These are phyloP conservation scores for Trifolium fragiferum DNA, from an alignment of 306 rosid genomes.

Conservation along the genomic window DNA sequence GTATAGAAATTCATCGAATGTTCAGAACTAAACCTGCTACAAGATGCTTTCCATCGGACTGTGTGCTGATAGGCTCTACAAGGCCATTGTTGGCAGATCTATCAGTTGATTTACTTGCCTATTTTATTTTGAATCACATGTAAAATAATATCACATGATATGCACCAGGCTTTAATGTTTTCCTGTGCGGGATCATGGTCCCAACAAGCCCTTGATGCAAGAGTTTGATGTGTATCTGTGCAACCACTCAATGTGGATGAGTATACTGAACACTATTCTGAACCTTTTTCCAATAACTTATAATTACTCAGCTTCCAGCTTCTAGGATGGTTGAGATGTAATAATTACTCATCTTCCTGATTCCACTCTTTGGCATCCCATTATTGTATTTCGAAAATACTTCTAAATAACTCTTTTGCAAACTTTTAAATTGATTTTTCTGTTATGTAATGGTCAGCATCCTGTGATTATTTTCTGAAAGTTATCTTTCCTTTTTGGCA, in stretches of 20 bases:
- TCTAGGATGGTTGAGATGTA: neutral
- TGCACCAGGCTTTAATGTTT: neutral
- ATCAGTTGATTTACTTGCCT: slow-evolving; percentile 15
- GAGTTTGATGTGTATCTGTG: neutral
- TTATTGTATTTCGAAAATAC: neutral
- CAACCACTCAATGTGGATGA: slow-evolving; percentile 7
- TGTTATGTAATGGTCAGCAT: slow-evolving; percentile 5
- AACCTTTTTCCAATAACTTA: neutral
- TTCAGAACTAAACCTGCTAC: neutral
- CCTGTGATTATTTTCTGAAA: neutral
- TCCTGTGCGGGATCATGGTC: neutral
- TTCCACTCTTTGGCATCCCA: neutral
- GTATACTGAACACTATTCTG: neutral
- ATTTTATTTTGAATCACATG: neutral
- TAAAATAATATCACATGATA: slow-evolving; percentile 24
- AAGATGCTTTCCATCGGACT: neutral
- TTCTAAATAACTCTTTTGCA: no score
- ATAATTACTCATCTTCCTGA: neutral
- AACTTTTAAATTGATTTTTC: slow-evolving; percentile 8
- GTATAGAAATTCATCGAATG: neutral
- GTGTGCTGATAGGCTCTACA: neutral
- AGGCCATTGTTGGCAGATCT: slow-evolving; percentile 6
- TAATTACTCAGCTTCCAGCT: neutral
- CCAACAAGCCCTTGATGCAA: slow-evolving; percentile 19
- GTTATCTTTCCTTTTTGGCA: slow-evolving; percentile 47